phyloP scores from a whole-genome alignment of 2,329 filamentous ascomycete genomes.

The Penicillium sp. region DNA sequence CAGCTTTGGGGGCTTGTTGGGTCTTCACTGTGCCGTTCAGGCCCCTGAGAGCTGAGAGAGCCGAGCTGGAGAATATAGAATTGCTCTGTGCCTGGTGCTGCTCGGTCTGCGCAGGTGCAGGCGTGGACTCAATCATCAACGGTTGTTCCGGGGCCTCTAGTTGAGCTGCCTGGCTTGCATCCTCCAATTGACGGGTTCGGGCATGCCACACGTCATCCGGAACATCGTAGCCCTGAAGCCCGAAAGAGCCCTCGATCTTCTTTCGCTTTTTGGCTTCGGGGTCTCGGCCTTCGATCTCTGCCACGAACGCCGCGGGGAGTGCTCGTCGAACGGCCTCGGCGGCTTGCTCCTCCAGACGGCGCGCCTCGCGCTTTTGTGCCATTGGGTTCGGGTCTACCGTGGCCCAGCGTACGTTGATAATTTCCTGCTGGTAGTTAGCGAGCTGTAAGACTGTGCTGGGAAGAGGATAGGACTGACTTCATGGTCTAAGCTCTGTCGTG shows the following conservation, averaged over 20 bases:
- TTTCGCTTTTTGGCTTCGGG: conserved; percentile 83
- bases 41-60: conserved; percentile 74
- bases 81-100: conserved; percentile 41
- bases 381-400: conserved; percentile 95
- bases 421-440: conserved; percentile 57
- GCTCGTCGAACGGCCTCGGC: conserved; percentile 89
- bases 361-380: conserved; percentile 87
- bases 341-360: conserved; percentile 90
- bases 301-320: conserved; percentile 84
- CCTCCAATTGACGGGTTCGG: conserved; percentile 69
- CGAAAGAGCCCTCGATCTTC: conserved; percentile 87
- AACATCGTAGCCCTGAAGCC: conserved; percentile 86
- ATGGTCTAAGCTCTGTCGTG: conserved; percentile 88
- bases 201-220: conserved; percentile 94
- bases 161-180: conserved; percentile 62
- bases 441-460: background rate
- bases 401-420: conserved; percentile 95
- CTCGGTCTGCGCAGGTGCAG: conserved; percentile 33
- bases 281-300: conserved; percentile 89
- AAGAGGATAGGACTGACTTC: conserved; percentile 31
- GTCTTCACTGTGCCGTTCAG: conserved; percentile 47
- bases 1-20: conserved; percentile 44
- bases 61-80: conserved; percentile 80
- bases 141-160: conserved; percentile 53
- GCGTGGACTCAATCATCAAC: conserved; percentile 48